Evolutionary conservation across 2,329 filamentous ascomycete species (phyloP).

Genomic region (Pseudogymnoascus sp.): DNA sequence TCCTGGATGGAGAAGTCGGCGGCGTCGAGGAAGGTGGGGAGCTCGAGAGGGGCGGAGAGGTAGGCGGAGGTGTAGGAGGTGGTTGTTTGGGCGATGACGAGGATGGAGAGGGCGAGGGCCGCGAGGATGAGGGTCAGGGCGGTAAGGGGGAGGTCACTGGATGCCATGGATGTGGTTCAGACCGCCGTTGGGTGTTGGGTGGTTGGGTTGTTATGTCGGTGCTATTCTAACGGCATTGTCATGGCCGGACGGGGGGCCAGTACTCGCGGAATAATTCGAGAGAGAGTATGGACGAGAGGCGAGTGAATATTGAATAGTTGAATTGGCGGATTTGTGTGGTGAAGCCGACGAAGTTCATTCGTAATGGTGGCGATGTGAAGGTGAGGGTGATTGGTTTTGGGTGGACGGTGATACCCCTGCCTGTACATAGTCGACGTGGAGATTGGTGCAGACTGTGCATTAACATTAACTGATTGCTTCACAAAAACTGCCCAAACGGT

Average conservation of each 20-base stretch:
- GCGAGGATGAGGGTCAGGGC: slow-evolving; percentile 50
- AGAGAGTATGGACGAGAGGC: not conserved
- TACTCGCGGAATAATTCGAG: not conserved
- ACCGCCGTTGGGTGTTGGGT: not conserved
- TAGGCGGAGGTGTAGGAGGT: slow-evolving; percentile 50
- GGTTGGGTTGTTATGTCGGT: not conserved
- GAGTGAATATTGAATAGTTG: not conserved
- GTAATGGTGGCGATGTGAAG: slow-evolving; percentile 4
- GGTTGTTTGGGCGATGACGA: slow-evolving; percentile 46
- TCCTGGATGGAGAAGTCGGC: slow-evolving; percentile 54
- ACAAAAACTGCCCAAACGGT: not conserved
- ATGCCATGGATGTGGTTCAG: slow-evolving; percentile 38
- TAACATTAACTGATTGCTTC: not conserved
- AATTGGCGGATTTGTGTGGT: slow-evolving; percentile 5
- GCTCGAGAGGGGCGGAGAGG: slow-evolving; percentile 49
- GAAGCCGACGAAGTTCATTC: not conserved
- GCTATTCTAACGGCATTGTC: slow-evolving; percentile 3
- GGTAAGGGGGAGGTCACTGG: slow-evolving; percentile 28
- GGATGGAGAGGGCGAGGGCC: slow-evolving; percentile 48
- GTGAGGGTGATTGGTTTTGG: slow-evolving; percentile 6
- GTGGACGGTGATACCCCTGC: slow-evolving; percentile 1
- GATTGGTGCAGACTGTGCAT: not conserved
- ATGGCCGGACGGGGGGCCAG: slow-evolving; percentile 1
- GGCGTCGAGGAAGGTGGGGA: slow-evolving; percentile 50
- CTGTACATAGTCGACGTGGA: slow-evolving; percentile 1